Evolutionary conservation across 2,329 filamentous ascomycete genomes (phyloP), one percentile per base, ranked within the genome.

Genomic region (Simplicillium sp.): DNA sequence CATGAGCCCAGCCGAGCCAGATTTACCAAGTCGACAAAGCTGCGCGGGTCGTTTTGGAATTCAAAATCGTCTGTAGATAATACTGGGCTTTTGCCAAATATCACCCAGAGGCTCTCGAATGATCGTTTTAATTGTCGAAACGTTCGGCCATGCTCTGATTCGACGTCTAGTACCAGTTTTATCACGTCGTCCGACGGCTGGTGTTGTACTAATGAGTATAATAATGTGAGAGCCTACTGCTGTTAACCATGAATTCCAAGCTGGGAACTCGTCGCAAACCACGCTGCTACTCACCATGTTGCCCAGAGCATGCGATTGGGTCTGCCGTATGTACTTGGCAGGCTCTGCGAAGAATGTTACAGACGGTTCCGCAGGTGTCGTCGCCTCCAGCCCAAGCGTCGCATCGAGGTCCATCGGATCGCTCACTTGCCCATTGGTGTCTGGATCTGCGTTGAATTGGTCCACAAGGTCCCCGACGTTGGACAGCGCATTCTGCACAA

Each of bases 21-120:
- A 43, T 75, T 74, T 9, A 66, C 61, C 46, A 74, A 58, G 33
- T 68, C 64, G 16, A 74, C 57, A 18, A 64, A 54, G 12, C 55
- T 57, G 17, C 53, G 52, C 15, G 54, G 53, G 34, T 65, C 58
- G 28, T 57, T 53, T 35, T 57, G 48, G 12, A 61, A 46, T 29
- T 58, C 54, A n/a, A 60, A 46, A n/a, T 63, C 56, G 14, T 56
- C 50, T 28, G 56, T 53, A 2, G 55, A 55, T n/a, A 66, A 44
- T 38, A 59, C 54, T 14, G 55, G 48, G 29, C 48, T 46, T n/a
- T 53, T 42, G 3, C 55, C 55, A 41, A 62, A 66, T 20, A 65
- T 51, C 15, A 53, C 48, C 43, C 57, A 56, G 11, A 58, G 51
- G 29, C 57, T 53, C 40, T 57, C 51, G 38, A 66, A 61, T 1